Evolutionary conservation across 768 basidiomycete species (phyloP).

Genomic region (Kwoniella newhampshirensis): DNA sequence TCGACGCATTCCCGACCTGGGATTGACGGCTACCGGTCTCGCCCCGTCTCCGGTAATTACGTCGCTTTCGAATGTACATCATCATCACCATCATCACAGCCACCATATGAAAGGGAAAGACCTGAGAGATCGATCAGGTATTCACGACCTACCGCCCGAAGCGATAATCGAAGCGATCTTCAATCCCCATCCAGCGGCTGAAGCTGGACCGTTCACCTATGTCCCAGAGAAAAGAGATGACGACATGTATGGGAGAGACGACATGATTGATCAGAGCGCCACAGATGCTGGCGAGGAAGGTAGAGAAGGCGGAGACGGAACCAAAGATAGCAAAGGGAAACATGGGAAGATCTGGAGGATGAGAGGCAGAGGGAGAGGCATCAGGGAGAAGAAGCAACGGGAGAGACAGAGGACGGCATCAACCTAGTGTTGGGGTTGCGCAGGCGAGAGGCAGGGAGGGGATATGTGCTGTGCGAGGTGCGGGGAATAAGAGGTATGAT

Average conservation of each 20-base stretch:
- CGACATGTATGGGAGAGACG: slow-evolving; percentile 12
- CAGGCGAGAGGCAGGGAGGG: too few species aligned
- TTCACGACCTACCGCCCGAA: slow-evolving; percentile 33
- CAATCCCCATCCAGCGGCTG: slow-evolving; percentile 33
- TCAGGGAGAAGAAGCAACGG: background rate
- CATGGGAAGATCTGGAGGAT: background rate
- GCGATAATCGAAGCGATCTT: slow-evolving; percentile 44
- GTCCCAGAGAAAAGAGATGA: slow-evolving; percentile 16
- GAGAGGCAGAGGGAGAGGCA: background rate
- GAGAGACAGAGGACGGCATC: slow-evolving; percentile 7
- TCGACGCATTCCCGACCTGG: too few species aligned
- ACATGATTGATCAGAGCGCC: slow-evolving; percentile 12
- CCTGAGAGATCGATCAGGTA: slow-evolving; percentile 9
- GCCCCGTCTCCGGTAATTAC: slow-evolving; percentile 8
- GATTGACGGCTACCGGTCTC: background rate
- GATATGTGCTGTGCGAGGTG: too few species aligned
- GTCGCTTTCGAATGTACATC: slow-evolving; percentile 17
- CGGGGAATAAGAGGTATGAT: too few species aligned
- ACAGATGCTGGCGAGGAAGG: slow-evolving; percentile 13
- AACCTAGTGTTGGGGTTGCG: background rate
- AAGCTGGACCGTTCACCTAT: slow-evolving; percentile 39
- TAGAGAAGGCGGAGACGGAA: slow-evolving; percentile 2
- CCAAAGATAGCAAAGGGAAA: background rate
- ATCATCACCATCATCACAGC: slow-evolving; percentile 26
- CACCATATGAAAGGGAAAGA: slow-evolving; percentile 14